A percentile compares a stretch with the other conserved stretches of the same genome.
These are phyloP conservation scores for Erythrophleum fordii DNA, from an alignment of 306 rosid genomes.

Conservation along the genomic window DNA sequence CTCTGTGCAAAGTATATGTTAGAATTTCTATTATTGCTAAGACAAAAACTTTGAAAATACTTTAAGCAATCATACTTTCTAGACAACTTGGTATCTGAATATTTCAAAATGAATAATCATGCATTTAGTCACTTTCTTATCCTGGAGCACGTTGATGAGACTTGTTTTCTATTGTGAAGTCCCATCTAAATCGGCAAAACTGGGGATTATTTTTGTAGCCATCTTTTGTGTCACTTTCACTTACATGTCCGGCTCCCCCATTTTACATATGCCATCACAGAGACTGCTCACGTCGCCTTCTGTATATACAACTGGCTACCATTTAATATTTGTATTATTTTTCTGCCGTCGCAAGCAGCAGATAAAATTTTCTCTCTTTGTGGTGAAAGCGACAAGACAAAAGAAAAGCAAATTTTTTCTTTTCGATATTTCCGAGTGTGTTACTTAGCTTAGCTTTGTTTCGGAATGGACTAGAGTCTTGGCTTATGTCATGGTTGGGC, in stretches of 20 bases:
- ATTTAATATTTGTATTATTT: background rate
- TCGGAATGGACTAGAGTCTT: conserved; percentile 34
- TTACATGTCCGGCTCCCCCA: conserved; percentile 15
- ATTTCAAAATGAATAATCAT: conserved; percentile 31
- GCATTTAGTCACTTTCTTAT: conserved; percentile 44
- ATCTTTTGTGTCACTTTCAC: conserved; percentile 27
- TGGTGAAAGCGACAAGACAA: conserved; percentile 14
- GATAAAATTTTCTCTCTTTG: background rate
- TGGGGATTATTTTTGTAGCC: conserved; percentile 35
- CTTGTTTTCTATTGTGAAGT: conserved; percentile 13
- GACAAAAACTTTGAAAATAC: conserved; percentile 18
- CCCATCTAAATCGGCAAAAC: conserved; percentile 31
- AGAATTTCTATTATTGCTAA: background rate
- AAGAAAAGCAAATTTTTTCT: background rate
- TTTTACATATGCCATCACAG: background rate
- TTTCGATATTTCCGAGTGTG: conserved; percentile 22
- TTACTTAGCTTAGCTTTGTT: background rate
- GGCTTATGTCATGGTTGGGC: conserved; percentile 6
- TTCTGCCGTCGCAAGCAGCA: conserved; percentile 35
- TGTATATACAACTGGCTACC: conserved; percentile 11
- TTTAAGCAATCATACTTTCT: conserved; percentile 24
- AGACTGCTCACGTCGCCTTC: conserved; percentile 29
- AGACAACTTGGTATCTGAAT: conserved; percentile 22
- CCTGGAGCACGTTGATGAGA: conserved; percentile 38
- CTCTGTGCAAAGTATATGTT: background rate